phyloP scores from a whole-genome alignment of 2,329 filamentous ascomycete genomes.

The Botrytis squamosa region DNA sequence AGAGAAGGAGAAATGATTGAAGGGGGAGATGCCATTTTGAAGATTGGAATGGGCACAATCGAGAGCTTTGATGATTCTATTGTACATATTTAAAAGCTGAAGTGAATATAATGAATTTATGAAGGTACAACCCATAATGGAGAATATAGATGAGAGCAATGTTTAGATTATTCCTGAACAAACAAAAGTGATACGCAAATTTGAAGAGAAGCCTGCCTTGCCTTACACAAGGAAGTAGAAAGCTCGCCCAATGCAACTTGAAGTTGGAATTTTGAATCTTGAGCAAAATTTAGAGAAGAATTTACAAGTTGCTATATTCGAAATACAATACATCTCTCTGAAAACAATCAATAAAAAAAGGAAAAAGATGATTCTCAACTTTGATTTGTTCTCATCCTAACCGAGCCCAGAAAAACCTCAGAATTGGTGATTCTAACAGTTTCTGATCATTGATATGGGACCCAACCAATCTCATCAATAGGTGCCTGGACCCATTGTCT shows the following conservation, averaged over 20 bases:
- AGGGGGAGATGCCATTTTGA: background rate
- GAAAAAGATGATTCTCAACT: background rate
- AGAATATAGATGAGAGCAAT: background rate
- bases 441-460: conserved; percentile 12
- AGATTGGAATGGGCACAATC: too few species aligned
- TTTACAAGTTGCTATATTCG: background rate
- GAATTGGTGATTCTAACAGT: background rate
- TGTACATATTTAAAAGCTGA: background rate
- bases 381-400: background rate
- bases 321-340: background rate
- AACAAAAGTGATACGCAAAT: background rate
- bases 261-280: background rate
- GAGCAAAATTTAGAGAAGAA: background rate
- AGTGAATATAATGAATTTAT: background rate
- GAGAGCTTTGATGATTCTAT: background rate
- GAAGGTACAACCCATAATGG: background rate
- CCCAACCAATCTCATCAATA: conserved; percentile 29
- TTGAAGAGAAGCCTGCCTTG: background rate
- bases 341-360: background rate
- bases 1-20: background rate
- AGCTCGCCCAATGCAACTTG: background rate
- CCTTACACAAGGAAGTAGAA: too few species aligned
- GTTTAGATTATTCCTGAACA: background rate
- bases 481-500: conserved; percentile 38
- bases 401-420: background rate